Base-by-base conservation (phyloP, 805 yeast species). In the Naumovozyma castellii region DNA sequence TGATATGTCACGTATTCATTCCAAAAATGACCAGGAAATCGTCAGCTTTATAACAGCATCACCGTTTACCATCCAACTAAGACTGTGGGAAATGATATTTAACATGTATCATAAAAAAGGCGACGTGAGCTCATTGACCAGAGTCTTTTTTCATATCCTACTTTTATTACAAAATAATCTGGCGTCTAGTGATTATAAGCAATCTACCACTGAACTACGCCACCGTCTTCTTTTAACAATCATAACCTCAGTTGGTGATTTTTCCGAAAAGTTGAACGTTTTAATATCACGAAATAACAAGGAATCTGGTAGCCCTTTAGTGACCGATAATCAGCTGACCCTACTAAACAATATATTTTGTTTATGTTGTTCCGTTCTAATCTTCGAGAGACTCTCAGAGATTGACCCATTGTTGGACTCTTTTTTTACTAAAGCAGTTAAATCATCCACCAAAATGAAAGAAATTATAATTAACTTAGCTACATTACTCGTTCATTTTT, bases 71-170 rank as follows among this genome's bases (percentile, higher is more conserved):
- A 70, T 86, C 54, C 75, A 74, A 41, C 62, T 87, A 30, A 78
- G 79, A 39, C 61, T 92, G 2, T 88, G 97, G 94, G 75, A 74
- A 25, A 69, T 81, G 18, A 63, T 88, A 14, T 68, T 85, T 36
- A 75, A 72, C 45, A 71, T 71, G 40, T 84, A 81, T 49, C 54
- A 60, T 12, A 54, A 53, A 2, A 50, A 39, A 5, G 25, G 43
- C 1, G 51, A 62, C 17, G 32, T 59, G 2, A 57, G 57, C 0
- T 66, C 69, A 18, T 67, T 71, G 27, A 65, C 69, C 31, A 47
- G 51, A 14, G 78, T 84, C 0, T 72, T 80, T 46, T 75, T 73
- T 34, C 66, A 64, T 19, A 73, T 75, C 12, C 42, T 85, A 2
- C 51, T 56, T 2, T 61, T 76, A 15, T 56, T 82, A 16, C 49